Evolutionary conservation across 2,329 filamentous ascomycete genomes (phyloP), one percentile per base, ranked within the genome.

Genomic region (Botrytis fabae): DNA sequence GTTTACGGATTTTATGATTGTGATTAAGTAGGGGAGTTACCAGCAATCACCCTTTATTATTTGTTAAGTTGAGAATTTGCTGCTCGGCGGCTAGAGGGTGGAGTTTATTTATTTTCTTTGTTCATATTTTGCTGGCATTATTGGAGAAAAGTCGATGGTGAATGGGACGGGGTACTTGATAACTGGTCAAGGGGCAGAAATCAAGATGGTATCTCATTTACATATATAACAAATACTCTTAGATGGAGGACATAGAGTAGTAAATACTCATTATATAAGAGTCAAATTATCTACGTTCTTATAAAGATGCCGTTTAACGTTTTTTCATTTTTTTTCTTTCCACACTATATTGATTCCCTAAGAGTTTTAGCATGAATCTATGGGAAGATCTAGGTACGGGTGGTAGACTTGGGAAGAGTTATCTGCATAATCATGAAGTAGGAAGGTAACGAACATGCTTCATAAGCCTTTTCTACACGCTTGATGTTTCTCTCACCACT

Each of bases 1-100:
- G 16, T 40, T 69, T 72, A 72, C 59, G 70, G 62, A 72, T 61
- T 40, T 72, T 69, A 72, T 59, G 70, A 72, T 68, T 69, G 51
- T 42, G 48, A 57, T 57, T 69, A 59, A 42, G 48, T 69, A 59
- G 35, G 51, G 38, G 51, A 14, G 22, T 46, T 48, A n/a, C 44
- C 38, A 64, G 70, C n/a, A 42, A 25, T 35, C 28, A 32, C 62
- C 54, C n/a, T 16, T 40, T 68, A 38, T 42, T 22, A 38, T 28
- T 28, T n/a, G 12, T 28, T 18, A 28, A 42, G 8, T 25, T 44
- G n/a, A 12, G 25, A 48, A 57, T 44, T 9, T 44, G 25, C 65
- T 57, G 38, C 65, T 69, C 54, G 38, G 63, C 18, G 16, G 40
- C 48, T 40, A 64, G 70, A 54, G 25, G 28, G 16, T 42, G 54